These are phyloP conservation scores for Hericium rajendrae DNA, from an alignment of 768 basidiomycete genomes.

Conservation along the genomic window DNA sequence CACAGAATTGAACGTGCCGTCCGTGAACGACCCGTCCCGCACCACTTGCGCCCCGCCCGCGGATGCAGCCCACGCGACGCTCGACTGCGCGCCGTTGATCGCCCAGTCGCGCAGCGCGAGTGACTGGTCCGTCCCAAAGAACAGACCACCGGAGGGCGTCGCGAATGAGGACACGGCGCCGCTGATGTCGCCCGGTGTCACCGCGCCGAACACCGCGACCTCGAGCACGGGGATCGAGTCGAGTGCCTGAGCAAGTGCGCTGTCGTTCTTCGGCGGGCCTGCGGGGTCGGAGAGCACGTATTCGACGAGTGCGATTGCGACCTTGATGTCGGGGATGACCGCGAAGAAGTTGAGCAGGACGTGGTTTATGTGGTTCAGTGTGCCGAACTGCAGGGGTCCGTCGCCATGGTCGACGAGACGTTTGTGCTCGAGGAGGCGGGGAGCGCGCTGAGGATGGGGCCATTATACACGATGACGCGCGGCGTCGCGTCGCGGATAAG, in stretches of 20 bases:
- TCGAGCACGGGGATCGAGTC: slow-evolving; percentile 43
- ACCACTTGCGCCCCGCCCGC: slow-evolving; percentile 41
- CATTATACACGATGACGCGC: slow-evolving; percentile 43
- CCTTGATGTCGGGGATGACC: slow-evolving; percentile 35
- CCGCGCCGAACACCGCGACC: slow-evolving; percentile 54
- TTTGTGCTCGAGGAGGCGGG: slow-evolving; percentile 29
- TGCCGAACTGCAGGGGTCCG: slow-evolving; percentile 48
- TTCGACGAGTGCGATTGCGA: slow-evolving; percentile 38
- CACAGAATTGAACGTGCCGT: slow-evolving; percentile 35
- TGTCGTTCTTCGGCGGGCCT: slow-evolving; percentile 32
- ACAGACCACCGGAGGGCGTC: slow-evolving; percentile 37
- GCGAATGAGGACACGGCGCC: slow-evolving; percentile 43
- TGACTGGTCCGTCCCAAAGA: slow-evolving; percentile 50
- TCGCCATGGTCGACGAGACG: slow-evolving; percentile 17
- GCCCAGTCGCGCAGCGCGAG: slow-evolving; percentile 44
- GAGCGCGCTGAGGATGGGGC: slow-evolving; percentile 39
- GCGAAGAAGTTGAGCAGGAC: slow-evolving; percentile 47
- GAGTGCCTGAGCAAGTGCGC: slow-evolving; percentile 32
- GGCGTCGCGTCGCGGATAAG: slow-evolving; percentile 34
- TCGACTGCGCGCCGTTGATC: slow-evolving; percentile 28
- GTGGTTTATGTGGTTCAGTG: slow-evolving; percentile 42
- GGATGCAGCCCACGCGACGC: slow-evolving; percentile 44
- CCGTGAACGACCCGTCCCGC: slow-evolving; percentile 36
- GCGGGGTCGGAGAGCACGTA: slow-evolving; percentile 35
- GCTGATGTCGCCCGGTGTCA: slow-evolving; percentile 37